Base-by-base conservation (phyloP, 106 monocot species). In the Dendrobium chrysotoxum region DNA sequence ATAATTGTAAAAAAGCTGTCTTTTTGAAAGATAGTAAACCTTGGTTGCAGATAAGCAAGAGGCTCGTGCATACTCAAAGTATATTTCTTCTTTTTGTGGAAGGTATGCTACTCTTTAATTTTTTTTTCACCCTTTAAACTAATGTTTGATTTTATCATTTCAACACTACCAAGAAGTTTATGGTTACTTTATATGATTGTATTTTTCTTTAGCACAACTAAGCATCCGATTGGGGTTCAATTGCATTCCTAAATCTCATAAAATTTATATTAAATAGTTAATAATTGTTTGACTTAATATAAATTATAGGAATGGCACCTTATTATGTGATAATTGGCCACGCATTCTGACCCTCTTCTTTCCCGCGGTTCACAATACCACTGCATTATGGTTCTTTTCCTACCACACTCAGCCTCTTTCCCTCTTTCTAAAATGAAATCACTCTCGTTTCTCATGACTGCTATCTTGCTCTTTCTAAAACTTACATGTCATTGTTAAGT, bases 71-170 rank as follows among this genome's bases (percentile, higher is more conserved):
- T 80, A 92, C 77, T 92, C 97, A 20, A 98, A 98, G 83, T 79
- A 80, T 80, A 82, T 98, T 39, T 98, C 97, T 25, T 88, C 92
- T 23, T 98, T 88, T 81, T 98, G 97, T 82, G 94, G 91, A 78
- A 98, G 94, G 97, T 97, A 84, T 15, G 74, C 21, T 40, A 6
- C 41, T 74, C 13, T 73, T 40, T 42, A 74, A 21, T n/a, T 74
- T 40, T 4, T 74, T 74, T 74, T 40, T 74, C 16, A 5, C 35
- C 71, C 15, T 71, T 71, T 71, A 28, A 35, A 28, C 71, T 71
- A 31, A 25, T 70, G 35, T 31, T 28, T 26, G 11, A 38, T 71
- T 71, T 71, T 71, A 13, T 38, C 38, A 38, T 71, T 71, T 31
- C 50, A 50, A 50, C 13, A 50, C 50, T 50, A 23, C 18, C 41